phyloP scores from a whole-genome alignment of 768 basidiomycete genomes.

The Tulasnella sp. region DNA sequence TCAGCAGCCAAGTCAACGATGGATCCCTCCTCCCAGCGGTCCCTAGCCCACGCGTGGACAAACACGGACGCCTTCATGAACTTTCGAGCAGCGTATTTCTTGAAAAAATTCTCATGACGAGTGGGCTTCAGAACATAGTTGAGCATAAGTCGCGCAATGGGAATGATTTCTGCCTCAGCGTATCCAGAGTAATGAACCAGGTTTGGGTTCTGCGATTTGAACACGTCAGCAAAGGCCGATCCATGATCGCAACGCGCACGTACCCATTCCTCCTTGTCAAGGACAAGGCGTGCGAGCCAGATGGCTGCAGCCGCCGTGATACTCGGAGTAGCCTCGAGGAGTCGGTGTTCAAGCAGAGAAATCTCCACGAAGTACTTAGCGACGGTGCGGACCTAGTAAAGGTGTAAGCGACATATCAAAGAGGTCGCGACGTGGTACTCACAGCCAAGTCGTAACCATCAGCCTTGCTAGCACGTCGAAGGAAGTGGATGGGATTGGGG shows the following conservation, averaged over 20 bases:
- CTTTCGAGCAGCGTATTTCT: slow-evolving; percentile 83
- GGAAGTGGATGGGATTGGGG: slow-evolving; percentile 85
- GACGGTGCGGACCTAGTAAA: slow-evolving; percentile 65
- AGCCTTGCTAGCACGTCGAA: slow-evolving; percentile 86
- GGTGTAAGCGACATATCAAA: neutral
- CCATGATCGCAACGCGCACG: slow-evolving; percentile 34
- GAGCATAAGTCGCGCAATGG: slow-evolving; percentile 80
- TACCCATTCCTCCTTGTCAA: slow-evolving; percentile 87
- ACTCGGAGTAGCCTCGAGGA: slow-evolving; percentile 71
- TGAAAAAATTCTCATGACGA: slow-evolving; percentile 71
- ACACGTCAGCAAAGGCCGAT: neutral
- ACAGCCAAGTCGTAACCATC: slow-evolving; percentile 72
- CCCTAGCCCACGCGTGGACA: slow-evolving; percentile 80
- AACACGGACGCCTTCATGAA: slow-evolving; percentile 84
- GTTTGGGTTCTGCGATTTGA: slow-evolving; percentile 61
- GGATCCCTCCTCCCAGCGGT: slow-evolving; percentile 54
- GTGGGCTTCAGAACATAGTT: slow-evolving; percentile 76
- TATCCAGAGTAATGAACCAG: slow-evolving; percentile 86
- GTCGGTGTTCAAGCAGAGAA: slow-evolving; percentile 69
- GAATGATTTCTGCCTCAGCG: slow-evolving; percentile 70
- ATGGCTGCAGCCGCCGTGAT: slow-evolving; percentile 76
- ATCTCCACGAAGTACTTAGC: slow-evolving; percentile 92
- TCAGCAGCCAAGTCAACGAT: slow-evolving; percentile 58
- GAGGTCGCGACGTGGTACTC: neutral
- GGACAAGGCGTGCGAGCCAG: slow-evolving; percentile 77